Evolutionary conservation across 1,284 basidiomycete species (phyloP), one percentile per base, ranked within the genome.

Genomic region (Neonothopanus nambi): DNA sequence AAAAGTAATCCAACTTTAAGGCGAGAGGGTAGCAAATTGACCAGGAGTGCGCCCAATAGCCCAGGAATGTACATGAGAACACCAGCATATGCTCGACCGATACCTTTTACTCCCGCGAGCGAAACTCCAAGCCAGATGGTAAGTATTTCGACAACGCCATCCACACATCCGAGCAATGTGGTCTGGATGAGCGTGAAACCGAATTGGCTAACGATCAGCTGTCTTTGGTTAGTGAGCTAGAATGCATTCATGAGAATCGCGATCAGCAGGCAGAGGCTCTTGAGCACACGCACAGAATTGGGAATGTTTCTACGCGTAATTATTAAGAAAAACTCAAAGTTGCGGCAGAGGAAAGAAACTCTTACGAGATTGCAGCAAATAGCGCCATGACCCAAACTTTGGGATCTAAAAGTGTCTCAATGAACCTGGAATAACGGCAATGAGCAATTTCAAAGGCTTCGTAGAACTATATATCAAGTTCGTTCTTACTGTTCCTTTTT

Each of bases 131-230:
- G 68, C 69, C 71, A 85, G 60, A 89, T 87, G 3, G 77, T 78
- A 41, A 84, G 56, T 59, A 90, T 89, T 69, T 89, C 84, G 24
- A 90, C 79, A 3, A 80, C 72, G 42, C 90, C 90, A 61, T 86
- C 84, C 8, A 91, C 86, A 60, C 84, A 89, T 39, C 88, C 85
- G 33, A 92, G 78, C 2, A 93, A 71, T 0, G 89, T 89, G 1
- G 90, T 92, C 57, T 91, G 81, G 33, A 87, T 72, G 5, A 71
- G 70, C 21, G 76, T 79, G 70, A 89, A 93, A 13, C 90, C 89
- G 64, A 92, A 89, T 50, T 82, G 77, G 45, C 75, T 76, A 54
- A 91, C 81, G 62, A 93, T 90, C 55, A 91, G 75, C 61, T 85
- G 81, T 17, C 82, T 78, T 69, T 91, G 88, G 67, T 90, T 91